Evolutionary conservation across 164 flowering plant genomes (phyloP).

Genomic region (Vitis amurensis): DNA sequence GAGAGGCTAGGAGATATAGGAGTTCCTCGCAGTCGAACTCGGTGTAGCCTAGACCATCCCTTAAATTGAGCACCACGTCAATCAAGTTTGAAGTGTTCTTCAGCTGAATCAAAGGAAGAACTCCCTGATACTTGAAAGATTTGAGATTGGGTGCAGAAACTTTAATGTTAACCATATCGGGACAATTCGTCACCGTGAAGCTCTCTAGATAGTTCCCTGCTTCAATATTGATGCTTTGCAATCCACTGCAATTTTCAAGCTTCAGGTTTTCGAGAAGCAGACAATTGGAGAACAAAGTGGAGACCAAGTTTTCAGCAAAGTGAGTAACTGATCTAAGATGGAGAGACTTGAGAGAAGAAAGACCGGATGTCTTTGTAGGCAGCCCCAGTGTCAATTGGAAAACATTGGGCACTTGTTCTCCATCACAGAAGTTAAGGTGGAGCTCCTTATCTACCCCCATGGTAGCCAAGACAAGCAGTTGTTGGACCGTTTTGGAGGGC

Average conservation of each 20-base stretch:
- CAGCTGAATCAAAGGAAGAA: constrained; percentile 9
- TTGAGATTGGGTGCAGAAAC: constrained; percentile 9
- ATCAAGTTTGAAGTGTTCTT: constrained; percentile 3
- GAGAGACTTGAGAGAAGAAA: constrained; percentile 14
- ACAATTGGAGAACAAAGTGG: constrained; percentile 12
- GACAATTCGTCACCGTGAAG: constrained; percentile 8
- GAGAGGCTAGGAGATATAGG: constrained; percentile 9
- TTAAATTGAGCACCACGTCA: constrained; percentile 9
- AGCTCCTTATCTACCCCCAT: constrained; percentile 12
- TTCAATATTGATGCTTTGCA: constrained; percentile 11
- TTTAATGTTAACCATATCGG: not conserved
- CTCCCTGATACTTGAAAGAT: constrained; percentile 8
- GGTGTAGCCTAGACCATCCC: not conserved
- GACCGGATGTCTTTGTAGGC: not conserved
- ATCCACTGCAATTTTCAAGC: constrained; percentile 17
- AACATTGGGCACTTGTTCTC: not conserved
- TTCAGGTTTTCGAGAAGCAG: constrained; percentile 14
- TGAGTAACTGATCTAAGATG: constrained; percentile 12
- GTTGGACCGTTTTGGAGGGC: not conserved
- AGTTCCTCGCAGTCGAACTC: constrained; percentile 16
- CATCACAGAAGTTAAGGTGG: constrained; percentile 14
- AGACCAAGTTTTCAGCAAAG: not conserved
- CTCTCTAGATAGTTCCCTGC: not conserved
- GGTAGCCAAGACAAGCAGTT: not conserved
- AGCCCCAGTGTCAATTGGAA: not conserved